Evolutionary conservation across 371 early-diverging fungal genomes (phyloP).

Genomic region (Mucor velutinosus): DNA sequence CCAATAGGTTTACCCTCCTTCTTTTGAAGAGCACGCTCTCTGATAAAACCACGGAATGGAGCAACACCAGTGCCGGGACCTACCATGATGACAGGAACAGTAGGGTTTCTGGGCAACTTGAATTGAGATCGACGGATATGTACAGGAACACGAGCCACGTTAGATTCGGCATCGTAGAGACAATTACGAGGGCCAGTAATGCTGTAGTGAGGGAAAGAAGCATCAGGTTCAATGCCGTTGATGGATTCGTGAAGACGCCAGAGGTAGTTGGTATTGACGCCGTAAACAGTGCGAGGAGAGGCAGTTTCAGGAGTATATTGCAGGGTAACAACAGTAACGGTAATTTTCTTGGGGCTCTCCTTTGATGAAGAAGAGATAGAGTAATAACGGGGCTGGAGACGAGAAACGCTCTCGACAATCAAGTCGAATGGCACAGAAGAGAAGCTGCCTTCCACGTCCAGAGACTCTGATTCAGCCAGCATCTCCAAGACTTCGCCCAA

Average conservation of each 20-base stretch:
- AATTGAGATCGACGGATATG: constrained; percentile 90
- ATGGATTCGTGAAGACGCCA: constrained; percentile 53
- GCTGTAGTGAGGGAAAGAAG: constrained; percentile 23
- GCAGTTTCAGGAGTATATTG: constrained; percentile 65
- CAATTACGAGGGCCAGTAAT: constrained; percentile 47
- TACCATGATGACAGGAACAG: constrained; percentile 92
- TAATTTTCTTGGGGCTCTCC: constrained; percentile 70
- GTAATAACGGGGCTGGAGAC: constrained; percentile 91
- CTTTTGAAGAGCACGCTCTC: constrained; percentile 78
- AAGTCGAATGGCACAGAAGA: constrained; percentile 67
- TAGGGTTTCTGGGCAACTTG: constrained; percentile 79
- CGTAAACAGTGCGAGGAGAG: constrained; percentile 62
- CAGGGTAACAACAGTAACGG: constrained; percentile 88
- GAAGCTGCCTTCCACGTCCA: constrained; percentile 30
- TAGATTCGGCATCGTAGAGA: constrained; percentile 18
- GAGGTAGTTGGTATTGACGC: constrained; percentile 79
- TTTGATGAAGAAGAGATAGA: constrained; percentile 88
- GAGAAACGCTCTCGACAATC: constrained; percentile 78
- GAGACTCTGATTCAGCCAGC: constrained; percentile 18
- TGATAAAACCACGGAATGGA: constrained; percentile 95
- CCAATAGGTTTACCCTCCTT: constrained; percentile 68
- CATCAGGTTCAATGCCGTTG: constrained; percentile 17
- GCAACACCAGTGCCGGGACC: constrained; percentile 99
- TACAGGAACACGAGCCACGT: constrained; percentile 65
- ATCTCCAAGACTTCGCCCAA: constrained; percentile 68